Evolutionary conservation across 441 rosid genomes (phyloP).

Genomic region (Aquilaria agallochum): DNA sequence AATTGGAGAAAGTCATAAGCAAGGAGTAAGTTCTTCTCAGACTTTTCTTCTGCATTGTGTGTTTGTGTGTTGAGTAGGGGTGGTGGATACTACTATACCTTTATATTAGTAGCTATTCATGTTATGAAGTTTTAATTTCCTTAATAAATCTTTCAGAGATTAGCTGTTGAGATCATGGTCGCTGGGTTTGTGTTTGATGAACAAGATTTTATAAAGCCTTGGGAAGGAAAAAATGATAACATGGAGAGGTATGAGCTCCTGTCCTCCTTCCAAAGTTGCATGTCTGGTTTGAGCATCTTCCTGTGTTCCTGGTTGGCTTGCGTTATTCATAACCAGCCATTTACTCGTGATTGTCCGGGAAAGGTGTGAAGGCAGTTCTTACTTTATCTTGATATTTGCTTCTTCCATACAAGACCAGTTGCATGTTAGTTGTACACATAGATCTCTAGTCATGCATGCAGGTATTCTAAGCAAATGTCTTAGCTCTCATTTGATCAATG

Average conservation of each 20-base stretch:
- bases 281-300: neutral
- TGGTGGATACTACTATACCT: neutral
- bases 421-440: too few relatives aligned
- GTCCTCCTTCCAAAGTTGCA: too few relatives aligned
- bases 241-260: conserved; percentile 56
- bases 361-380: too few relatives aligned
- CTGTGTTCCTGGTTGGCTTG: too few relatives aligned
- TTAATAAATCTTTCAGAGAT: conserved; percentile 46
- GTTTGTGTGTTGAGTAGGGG: neutral
- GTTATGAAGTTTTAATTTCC: conserved; percentile 5
- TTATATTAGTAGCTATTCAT: neutral
- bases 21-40: conserved; percentile 65
- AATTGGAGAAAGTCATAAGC: conserved; percentile 71
- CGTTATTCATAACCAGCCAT: too few relatives aligned
- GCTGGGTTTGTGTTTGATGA: conserved; percentile 71
- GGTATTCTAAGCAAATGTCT: too few relatives aligned
- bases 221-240: conserved; percentile 76
- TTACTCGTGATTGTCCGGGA: too few relatives aligned
- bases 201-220: conserved; percentile 77
- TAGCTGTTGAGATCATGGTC: conserved; percentile 79
- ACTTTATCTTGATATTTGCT: too few relatives aligned
- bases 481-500: too few relatives aligned
- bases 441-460: too few relatives aligned
- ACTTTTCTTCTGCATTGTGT: neutral
- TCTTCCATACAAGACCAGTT: too few relatives aligned